Conservation (phyloP, 164 flowering plant genomes). For the Buxus sempervirens region DNA sequence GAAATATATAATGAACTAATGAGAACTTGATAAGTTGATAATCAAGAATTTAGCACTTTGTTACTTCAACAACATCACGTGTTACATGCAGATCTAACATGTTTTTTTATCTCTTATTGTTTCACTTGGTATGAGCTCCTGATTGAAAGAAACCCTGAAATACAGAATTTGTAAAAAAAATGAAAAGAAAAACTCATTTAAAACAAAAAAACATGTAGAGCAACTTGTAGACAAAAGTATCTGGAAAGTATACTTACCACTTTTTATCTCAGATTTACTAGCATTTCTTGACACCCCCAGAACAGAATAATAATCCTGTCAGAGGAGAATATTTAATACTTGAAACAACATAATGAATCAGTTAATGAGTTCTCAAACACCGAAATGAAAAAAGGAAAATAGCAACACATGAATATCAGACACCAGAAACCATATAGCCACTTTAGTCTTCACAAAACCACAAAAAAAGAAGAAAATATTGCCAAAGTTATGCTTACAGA, state of each 20-base stretch:
- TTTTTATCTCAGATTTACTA: conserved; percentile 88
- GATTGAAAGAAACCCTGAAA: neutral
- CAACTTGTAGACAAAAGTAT: neutral
- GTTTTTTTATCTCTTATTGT: too few species aligned
- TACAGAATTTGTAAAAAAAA: neutral
- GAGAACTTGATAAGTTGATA: neutral
- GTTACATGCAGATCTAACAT: neutral
- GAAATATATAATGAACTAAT: neutral
- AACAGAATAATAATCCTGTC: conserved; percentile 75
- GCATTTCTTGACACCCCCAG: conserved; percentile 89
- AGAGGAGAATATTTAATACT: neutral
- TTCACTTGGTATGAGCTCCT: too few species aligned
- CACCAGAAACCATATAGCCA: conserved; percentile 2
- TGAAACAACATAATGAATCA: neutral
- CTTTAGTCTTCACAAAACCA: neutral
- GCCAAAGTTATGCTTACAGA: conserved; percentile 65
- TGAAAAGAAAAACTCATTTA: neutral
- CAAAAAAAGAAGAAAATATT: neutral
- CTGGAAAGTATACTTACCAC: conserved; percentile 40
- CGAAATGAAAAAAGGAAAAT: neutral
- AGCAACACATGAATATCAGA: neutral
- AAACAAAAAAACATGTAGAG: neutral
- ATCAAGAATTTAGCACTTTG: neutral
- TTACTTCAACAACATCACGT: neutral
- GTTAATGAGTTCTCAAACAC: neutral